These are phyloP conservation scores for Vitis hybrid DNA, from an alignment of 177 flowering plant genomes.

Conservation along the genomic window DNA sequence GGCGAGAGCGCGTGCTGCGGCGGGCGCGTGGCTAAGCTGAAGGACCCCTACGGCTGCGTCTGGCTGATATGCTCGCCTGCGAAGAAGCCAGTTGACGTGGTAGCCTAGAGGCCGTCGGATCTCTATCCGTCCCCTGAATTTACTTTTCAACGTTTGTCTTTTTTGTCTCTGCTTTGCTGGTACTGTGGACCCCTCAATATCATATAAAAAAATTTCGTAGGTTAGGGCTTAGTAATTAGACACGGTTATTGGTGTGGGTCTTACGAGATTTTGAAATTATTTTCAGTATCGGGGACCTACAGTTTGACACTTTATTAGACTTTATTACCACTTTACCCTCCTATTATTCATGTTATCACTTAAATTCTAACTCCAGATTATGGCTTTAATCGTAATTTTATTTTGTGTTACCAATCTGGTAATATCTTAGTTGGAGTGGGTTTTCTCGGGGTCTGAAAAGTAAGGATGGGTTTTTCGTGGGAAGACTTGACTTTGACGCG, in stretches of 20 bases:
- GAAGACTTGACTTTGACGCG: too few species aligned
- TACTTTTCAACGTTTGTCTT: not conserved
- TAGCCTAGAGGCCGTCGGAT: conserved; percentile 25
- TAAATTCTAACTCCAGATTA: too few species aligned
- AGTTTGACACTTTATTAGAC: too few species aligned
- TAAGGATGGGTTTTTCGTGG: too few species aligned
- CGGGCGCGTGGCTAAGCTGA: conserved; percentile 46
- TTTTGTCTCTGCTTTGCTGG: not conserved
- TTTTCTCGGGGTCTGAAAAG: too few species aligned
- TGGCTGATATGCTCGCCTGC: conserved; percentile 48
- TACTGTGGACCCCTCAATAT: conserved; percentile 1
- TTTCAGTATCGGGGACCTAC: too few species aligned
- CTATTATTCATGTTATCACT: too few species aligned
- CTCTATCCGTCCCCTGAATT: not conserved
- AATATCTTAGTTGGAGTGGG: too few species aligned
- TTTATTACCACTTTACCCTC: too few species aligned
- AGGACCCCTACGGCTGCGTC: conserved; percentile 57
- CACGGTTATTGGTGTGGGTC: not conserved
- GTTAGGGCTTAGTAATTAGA: conserved; percentile 2
- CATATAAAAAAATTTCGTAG: conserved; percentile 2
- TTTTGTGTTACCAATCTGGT: too few species aligned
- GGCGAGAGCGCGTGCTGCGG: conserved; percentile 46
- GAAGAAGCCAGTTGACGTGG: conserved; percentile 27
- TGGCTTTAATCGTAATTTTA: too few species aligned
- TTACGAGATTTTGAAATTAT: too few species aligned